These are phyloP conservation scores for Komagataella ulmi DNA, from an alignment of 805 yeast species.

Conservation along the genomic window DNA sequence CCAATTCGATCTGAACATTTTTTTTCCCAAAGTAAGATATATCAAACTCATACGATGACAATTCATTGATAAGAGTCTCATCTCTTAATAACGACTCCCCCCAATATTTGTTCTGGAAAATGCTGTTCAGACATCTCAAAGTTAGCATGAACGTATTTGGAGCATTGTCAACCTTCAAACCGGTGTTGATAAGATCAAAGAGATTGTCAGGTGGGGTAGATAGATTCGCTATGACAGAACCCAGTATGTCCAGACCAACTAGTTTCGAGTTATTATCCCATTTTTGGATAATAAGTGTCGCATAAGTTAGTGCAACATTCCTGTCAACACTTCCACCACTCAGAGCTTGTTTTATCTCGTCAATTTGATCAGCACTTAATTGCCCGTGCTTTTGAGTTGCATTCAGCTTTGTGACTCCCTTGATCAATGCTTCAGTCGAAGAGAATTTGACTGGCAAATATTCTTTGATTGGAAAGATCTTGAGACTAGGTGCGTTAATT, in stretches of 20 bases:
- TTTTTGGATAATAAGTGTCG: conserved; percentile 22
- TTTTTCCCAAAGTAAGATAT: conserved; percentile 11
- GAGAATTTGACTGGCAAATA: conserved; percentile 24
- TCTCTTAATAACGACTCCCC: conserved; percentile 31
- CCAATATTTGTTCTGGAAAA: conserved; percentile 31
- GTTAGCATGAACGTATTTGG: conserved; percentile 38
- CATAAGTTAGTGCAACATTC: conserved; percentile 19
- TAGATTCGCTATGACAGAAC: conserved; percentile 31
- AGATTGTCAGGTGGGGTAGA: conserved; percentile 24
- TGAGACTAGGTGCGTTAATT: conserved; percentile 3
- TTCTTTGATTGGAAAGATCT: conserved; percentile 28
- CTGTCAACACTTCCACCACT: conserved; percentile 13
- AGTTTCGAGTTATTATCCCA: conserved; percentile 37
- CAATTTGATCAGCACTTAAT: conserved; percentile 32
- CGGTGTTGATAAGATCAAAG: conserved; percentile 26
- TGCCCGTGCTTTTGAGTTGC: conserved; percentile 23
- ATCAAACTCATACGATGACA: conserved; percentile 16
- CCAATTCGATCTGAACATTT: conserved; percentile 22
- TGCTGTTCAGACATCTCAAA: conserved; percentile 40
- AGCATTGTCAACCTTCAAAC: conserved; percentile 17
- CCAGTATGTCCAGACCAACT: conserved; percentile 47
- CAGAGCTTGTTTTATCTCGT: conserved; percentile 37
- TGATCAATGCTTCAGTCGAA: conserved; percentile 11
- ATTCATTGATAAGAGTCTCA: conserved; percentile 22
- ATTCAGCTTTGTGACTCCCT: conserved; percentile 17